Conservation (phyloP, 2,329 filamentous ascomycete species). For the Rhexocercosporidium sp. region DNA sequence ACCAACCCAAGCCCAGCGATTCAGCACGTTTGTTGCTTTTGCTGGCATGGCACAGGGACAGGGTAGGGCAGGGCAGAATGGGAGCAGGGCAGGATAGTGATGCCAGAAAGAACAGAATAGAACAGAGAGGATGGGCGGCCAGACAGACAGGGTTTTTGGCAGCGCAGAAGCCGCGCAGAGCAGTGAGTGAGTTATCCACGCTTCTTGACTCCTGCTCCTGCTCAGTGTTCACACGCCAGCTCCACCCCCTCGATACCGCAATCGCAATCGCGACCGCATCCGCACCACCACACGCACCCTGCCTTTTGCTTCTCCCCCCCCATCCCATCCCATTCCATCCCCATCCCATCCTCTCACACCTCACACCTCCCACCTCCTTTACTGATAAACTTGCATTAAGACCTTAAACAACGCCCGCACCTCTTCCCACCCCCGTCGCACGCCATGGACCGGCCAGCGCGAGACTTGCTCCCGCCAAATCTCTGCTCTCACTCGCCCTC, state of each 20-base stretch:
- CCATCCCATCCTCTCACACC: background rate
- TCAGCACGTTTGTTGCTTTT: constrained; percentile 15
- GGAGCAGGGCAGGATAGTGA: background rate
- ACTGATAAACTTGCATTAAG: constrained; percentile 23
- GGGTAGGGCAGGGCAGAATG: constrained; percentile 2
- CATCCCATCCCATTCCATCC: background rate
- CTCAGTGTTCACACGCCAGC: background rate
- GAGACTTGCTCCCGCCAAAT: background rate
- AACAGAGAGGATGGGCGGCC: background rate
- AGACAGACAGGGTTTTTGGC: too few species aligned
- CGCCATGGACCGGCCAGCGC: constrained; percentile 15
- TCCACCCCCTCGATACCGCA: background rate
- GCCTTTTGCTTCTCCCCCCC: background rate
- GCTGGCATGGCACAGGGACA: constrained; percentile 7
- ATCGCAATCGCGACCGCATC: background rate
- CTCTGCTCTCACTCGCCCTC: background rate
- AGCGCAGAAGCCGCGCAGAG: too few species aligned
- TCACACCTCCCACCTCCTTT: constrained; percentile 10
- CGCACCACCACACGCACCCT: constrained; percentile 7
- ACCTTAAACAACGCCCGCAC: constrained; percentile 16
- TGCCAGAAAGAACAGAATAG: background rate
- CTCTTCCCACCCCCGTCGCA: constrained; percentile 11
- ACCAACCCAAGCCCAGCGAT: background rate
- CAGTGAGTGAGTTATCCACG: background rate
- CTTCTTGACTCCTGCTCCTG: too few species aligned